Conservation (phyloP, 192 early-diverging fungal genomes). For the Dissophora ornata region DNA sequence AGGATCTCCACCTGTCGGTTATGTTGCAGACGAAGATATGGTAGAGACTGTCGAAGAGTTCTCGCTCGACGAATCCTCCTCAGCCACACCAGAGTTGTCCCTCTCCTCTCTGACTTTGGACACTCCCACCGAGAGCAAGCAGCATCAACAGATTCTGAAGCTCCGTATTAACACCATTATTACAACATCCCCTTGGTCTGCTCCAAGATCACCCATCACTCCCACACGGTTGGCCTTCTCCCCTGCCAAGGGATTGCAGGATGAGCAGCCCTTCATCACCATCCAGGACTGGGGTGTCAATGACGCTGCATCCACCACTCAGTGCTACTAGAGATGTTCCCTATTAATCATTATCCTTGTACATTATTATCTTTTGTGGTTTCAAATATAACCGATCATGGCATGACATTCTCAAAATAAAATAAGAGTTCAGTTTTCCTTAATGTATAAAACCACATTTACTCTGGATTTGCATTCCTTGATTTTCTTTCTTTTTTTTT, state of each 20-base stretch:
- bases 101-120: too few species aligned
- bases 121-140: not conserved
- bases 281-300: constrained; percentile 50
- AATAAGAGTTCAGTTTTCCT: too few species aligned
- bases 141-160: constrained; percentile 16
- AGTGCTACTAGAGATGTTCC: not conserved
- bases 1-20: constrained; percentile 43
- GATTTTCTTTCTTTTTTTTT: not conserved
- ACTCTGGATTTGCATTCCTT: not conserved
- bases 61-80: not conserved
- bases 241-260: constrained; percentile 35
- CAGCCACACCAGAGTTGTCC: not conserved
- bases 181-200: constrained; percentile 8
- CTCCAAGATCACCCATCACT: constrained; percentile 22
- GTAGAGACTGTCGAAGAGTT: constrained; percentile 13
- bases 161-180: constrained; percentile 39
- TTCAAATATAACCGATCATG: too few species aligned
- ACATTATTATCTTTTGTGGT: too few species aligned
- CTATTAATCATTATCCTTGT: too few species aligned
- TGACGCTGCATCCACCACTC: not conserved
- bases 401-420: too few species aligned
- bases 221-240: constrained; percentile 46
- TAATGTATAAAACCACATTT: too few species aligned
- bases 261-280: constrained; percentile 51
- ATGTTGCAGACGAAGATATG: constrained; percentile 34